Conservation (phyloP, 1,284 basidiomycete genomes). For the Nidula niveotomentosa region DNA sequence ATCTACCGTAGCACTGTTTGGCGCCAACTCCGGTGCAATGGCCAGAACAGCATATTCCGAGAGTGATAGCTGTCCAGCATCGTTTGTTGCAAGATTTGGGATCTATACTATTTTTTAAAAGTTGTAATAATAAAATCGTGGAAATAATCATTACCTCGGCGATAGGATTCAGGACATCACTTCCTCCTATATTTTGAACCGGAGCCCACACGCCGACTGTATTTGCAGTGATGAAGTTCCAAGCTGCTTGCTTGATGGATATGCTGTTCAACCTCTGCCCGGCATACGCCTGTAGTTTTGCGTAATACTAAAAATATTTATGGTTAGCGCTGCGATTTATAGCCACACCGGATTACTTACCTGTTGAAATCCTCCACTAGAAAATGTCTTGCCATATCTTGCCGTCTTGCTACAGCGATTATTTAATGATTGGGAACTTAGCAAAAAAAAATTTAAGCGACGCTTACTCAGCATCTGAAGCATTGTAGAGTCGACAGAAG, state of each 20-base stretch:
- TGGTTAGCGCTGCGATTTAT: neutral
- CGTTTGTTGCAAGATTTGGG: constrained; percentile 36
- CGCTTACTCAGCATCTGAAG: constrained; percentile 33
- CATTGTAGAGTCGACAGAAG: constrained; percentile 38
- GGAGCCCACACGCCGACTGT: constrained; percentile 34
- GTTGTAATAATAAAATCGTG: neutral
- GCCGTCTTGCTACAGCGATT: constrained; percentile 28
- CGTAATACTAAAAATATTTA: constrained; percentile 26
- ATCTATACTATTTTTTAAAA: constrained; percentile 21
- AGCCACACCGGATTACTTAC: constrained; percentile 12
- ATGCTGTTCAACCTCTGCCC: constrained; percentile 34
- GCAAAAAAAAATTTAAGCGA: neutral
- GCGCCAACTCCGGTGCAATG: constrained; percentile 30
- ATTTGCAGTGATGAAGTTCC: constrained; percentile 30
- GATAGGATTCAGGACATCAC: constrained; percentile 36
- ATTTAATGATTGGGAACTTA: neutral
- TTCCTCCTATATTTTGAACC: constrained; percentile 31
- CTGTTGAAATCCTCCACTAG: constrained; percentile 34
- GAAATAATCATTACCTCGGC: constrained; percentile 23
- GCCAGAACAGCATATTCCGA: constrained; percentile 37
- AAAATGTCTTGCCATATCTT: constrained; percentile 34
- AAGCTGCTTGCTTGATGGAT: constrained; percentile 34
- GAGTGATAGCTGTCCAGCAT: constrained; percentile 33
- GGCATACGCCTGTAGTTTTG: constrained; percentile 42
- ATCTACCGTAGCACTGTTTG: constrained; percentile 10